Conservation (phyloP, 140 eudicot species). For the Senecio squalidus region DNA sequence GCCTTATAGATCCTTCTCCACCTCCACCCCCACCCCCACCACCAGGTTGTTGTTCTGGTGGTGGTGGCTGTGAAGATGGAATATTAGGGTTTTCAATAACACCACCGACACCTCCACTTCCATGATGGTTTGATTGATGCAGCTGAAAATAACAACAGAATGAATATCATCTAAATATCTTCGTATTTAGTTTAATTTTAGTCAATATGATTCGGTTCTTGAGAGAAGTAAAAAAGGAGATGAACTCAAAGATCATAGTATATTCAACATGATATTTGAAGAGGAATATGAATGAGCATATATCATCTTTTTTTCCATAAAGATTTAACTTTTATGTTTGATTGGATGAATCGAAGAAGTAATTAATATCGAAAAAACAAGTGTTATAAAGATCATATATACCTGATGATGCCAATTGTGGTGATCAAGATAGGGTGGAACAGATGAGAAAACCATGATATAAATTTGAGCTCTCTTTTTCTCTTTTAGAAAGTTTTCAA, state of each 20-base stretch:
- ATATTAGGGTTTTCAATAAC: conserved; percentile 35
- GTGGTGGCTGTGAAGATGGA: conserved; percentile 34
- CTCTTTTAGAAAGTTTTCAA: conserved; percentile 55
- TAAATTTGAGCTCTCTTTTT: conserved; percentile 37
- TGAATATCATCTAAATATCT: no score
- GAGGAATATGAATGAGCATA: conserved; percentile 48
- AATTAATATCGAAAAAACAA: conserved; percentile 16
- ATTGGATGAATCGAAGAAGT: conserved; percentile 26
- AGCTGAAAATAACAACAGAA: conserved; percentile 24
- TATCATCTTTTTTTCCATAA: conserved; percentile 32
- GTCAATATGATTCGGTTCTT: no score
- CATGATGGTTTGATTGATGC: conserved; percentile 49
- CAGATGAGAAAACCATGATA: conserved; percentile 71
- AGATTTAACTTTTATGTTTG: conserved; percentile 23
- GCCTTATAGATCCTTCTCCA: conserved; percentile 37
- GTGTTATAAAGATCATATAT: conserved; percentile 9
- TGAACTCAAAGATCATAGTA: conserved; percentile 26
- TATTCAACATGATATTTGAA: conserved; percentile 43
- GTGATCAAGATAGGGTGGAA: conserved; percentile 69
- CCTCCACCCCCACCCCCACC: conserved; percentile 28
- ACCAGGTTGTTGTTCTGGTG: conserved; percentile 15
- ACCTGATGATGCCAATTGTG: conserved; percentile 50
- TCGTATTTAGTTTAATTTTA: no score
- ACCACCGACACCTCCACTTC: conserved; percentile 17
- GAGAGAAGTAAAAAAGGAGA: conserved; percentile 11